These are phyloP conservation scores for Trichoderma guizhouense DNA, from an alignment of 2,329 filamentous ascomycete genomes.

Conservation along the genomic window DNA sequence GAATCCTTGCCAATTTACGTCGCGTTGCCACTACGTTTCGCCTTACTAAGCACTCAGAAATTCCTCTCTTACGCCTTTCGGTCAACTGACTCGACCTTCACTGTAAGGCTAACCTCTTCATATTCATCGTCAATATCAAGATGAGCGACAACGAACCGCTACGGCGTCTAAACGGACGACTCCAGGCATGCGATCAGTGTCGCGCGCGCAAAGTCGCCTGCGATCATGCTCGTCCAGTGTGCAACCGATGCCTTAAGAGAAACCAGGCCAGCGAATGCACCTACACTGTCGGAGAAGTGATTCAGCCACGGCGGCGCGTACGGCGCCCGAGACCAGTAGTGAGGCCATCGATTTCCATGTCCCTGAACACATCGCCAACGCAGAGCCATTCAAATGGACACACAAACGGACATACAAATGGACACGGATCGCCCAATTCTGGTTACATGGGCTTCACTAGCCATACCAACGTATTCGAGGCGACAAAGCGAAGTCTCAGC, in stretches of 20 bases:
- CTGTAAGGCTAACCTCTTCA: not conserved
- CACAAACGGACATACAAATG: not conserved
- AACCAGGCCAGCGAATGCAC: constrained; percentile 33
- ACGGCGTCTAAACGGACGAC: constrained; percentile 28
- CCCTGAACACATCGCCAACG: not conserved
- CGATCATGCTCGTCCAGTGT: constrained; percentile 37
- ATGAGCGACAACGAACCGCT: constrained; percentile 3
- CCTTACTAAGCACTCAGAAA: not conserved
- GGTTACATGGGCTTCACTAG: constrained; percentile 45
- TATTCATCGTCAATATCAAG: not conserved
- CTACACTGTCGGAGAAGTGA: constrained; percentile 25
- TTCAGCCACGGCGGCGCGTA: constrained; percentile 1
- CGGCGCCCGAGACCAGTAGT: not conserved
- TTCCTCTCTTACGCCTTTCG: not conserved
- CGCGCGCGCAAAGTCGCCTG: constrained; percentile 40
- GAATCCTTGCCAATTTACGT: not conserved
- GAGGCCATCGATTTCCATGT: not conserved
- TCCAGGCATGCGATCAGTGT: constrained; percentile 33
- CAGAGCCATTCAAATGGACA: not conserved
- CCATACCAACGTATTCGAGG: constrained; percentile 40
- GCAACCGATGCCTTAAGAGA: constrained; percentile 36
- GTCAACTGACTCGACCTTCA: not conserved
- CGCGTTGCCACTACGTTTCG: not conserved
- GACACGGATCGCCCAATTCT: not conserved
- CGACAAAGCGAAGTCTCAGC: constrained; percentile 39